phyloP scores from a whole-genome alignment of 1,284 basidiomycete species.

The Porodaedalea pini region DNA sequence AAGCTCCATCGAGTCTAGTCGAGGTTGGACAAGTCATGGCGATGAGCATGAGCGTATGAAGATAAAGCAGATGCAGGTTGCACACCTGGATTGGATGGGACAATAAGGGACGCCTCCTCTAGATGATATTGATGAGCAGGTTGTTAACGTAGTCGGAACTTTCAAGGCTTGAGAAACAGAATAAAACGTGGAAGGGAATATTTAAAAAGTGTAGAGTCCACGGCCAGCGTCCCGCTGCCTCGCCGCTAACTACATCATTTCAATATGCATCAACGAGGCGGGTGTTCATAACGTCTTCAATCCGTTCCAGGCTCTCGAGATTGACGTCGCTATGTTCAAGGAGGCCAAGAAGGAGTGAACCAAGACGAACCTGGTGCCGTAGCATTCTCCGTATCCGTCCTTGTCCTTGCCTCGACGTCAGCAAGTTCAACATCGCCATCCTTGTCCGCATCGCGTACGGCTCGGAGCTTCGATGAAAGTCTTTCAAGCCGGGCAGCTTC shows the following conservation, averaged over 20 bases:
- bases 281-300: constrained; percentile 4
- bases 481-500: constrained; percentile 83
- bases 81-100: constrained; percentile 4
- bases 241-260: neutral
- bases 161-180: neutral
- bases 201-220: neutral
- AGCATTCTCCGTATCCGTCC: constrained; percentile 37
- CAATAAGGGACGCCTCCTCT: neutral
- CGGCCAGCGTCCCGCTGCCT: too few species aligned
- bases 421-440: constrained; percentile 31
- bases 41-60: neutral
- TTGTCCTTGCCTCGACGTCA: constrained; percentile 22
- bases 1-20: constrained; percentile 51
- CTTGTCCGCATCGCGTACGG: constrained; percentile 36
- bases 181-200: neutral
- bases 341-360: constrained; percentile 22
- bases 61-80: neutral
- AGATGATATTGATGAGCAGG: neutral
- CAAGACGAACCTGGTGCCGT: constrained; percentile 28
- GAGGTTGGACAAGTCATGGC: neutral
- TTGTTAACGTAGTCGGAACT: neutral
- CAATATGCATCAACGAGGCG: constrained; percentile 18
- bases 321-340: constrained; percentile 12
- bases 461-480: constrained; percentile 66
- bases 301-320: constrained; percentile 17